Evolutionary conservation across 371 early-diverging fungal genomes (phyloP), one percentile per base, ranked within the genome.

Genomic region (Paraphysoderma sedebokerense): DNA sequence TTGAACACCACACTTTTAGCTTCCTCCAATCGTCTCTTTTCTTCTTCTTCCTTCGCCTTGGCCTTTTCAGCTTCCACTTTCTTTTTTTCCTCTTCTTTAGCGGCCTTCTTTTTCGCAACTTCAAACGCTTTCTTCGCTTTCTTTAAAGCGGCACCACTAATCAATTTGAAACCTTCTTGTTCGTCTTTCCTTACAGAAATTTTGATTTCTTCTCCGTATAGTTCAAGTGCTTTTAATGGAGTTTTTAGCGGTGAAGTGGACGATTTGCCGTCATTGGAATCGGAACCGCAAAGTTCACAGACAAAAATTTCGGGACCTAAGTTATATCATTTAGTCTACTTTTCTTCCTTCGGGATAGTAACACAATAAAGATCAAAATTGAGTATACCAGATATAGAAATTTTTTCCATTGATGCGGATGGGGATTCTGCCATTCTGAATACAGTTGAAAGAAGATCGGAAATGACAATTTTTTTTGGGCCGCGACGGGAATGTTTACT

Each of bases 81-180:
- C 67, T 83, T 79, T 65, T 79, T 73, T 23, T 77, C 68, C 57
- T 81, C 80, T 61, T 72, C 75, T 60, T 79, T 81, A 47, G 68
- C 81, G 45, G 75, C 67, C 31, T 77, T 69, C 68, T 85, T 85
- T 53, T 82, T 30, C n/a, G 19, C 32, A 22, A 42, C 29, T 22
- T 56, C 55, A 15, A 28, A 49, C 12, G 28, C 40, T 12, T 44
- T 42, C 29, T 44, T 75, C 26, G 84, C 89, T 72, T 97, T 97
- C 74, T 92, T 92, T 50, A 81, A 57, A 22, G 90, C 92, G 48
- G 92, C 79, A 34, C 81, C 83, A 19, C 90, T 82, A 51, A 87
- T 80, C 46, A 78, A 74, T 48, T 63, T 68, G 58, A 69, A 93
- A 8, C 65, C 73, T 22, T 75, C 79, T 31, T 57, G 76, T 15